These are phyloP conservation scores for Phialophora macrospora DNA, from an alignment of 2,329 filamentous ascomycete species.

Conservation along the genomic window DNA sequence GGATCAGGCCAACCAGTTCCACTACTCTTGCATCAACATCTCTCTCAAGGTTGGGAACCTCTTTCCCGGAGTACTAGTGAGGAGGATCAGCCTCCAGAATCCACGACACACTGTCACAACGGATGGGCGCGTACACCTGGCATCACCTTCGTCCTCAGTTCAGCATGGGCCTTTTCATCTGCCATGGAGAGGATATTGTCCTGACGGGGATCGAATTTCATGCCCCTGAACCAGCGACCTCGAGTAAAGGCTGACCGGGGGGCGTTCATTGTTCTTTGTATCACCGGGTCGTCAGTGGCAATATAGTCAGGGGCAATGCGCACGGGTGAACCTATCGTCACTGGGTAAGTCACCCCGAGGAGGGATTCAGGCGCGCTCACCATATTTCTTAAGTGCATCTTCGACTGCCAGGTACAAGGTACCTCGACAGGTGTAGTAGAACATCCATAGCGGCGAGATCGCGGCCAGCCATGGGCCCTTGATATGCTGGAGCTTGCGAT, in stretches of 20 bases:
- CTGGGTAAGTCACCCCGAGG: constrained; percentile 16
- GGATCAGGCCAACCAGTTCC: constrained; percentile 8
- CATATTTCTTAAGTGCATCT: constrained; percentile 28
- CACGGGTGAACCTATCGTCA: constrained; percentile 11
- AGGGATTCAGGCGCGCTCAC: constrained; percentile 17
- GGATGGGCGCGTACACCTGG: constrained; percentile 2
- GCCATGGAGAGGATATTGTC: constrained; percentile 32
- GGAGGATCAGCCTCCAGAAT: constrained; percentile 2
- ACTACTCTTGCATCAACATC: constrained; percentile 22
- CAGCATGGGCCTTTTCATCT: constrained; percentile 29
- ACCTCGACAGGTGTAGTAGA: constrained; percentile 18
- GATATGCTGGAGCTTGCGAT: constrained; percentile 25
- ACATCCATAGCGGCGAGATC: constrained; percentile 26
- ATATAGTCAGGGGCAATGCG: constrained; percentile 12
- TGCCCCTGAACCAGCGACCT: constrained; percentile 31
- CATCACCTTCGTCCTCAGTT: constrained; percentile 29
- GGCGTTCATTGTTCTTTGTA: constrained; percentile 32
- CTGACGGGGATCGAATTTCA: constrained; percentile 27
- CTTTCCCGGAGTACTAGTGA: constrained; percentile 17
- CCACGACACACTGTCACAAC: not conserved
- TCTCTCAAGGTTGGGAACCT: constrained; percentile 15
- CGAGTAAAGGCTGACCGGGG: constrained; percentile 30
- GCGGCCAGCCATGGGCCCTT: constrained; percentile 26
- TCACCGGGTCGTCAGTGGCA: constrained; percentile 21
- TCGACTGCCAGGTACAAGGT: constrained; percentile 21